Conservation (phyloP, 164 flowering plant species). For the Tetrastigma voinierianum region DNA sequence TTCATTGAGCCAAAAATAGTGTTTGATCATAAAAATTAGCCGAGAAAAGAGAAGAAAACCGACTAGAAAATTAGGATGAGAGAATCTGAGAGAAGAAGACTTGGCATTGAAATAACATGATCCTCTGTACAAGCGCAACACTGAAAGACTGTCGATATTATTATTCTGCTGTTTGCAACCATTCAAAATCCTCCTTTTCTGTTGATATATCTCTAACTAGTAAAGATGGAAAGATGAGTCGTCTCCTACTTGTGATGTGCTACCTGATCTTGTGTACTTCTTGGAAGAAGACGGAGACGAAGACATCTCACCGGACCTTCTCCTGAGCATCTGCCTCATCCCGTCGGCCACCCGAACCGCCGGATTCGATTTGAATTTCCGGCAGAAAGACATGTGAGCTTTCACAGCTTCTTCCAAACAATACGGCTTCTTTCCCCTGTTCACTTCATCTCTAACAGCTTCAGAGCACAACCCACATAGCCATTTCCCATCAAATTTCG, state of each 20-base stretch:
- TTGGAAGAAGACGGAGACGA: conserved; percentile 39
- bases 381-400: conserved; percentile 73
- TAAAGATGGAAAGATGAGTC: conserved; percentile 22
- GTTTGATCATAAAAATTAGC: no score
- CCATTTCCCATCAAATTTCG: conserved; percentile 85
- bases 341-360: conserved; percentile 75
- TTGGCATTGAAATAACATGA: conserved; percentile 12
- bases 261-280: conserved; percentile 55
- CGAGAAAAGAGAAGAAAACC: no score
- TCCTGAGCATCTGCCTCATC: conserved; percentile 75
- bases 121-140: conserved; percentile 22
- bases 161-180: conserved; percentile 8
- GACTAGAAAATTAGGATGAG: no score
- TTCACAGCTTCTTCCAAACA: conserved; percentile 66
- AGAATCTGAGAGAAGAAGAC: neutral
- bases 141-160: conserved; percentile 14
- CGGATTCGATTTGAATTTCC: conserved; percentile 64
- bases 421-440: conserved; percentile 32
- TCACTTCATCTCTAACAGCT: conserved; percentile 80
- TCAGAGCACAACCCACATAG: conserved; percentile 92
- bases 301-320: conserved; percentile 55
- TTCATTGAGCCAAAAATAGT: no score
- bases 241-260: conserved; percentile 26
- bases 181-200: neutral
- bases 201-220: conserved; percentile 8